These are phyloP conservation scores for Huntiella bhutanensis DNA, from an alignment of 2,329 filamentous ascomycete species.

Conservation along the genomic window DNA sequence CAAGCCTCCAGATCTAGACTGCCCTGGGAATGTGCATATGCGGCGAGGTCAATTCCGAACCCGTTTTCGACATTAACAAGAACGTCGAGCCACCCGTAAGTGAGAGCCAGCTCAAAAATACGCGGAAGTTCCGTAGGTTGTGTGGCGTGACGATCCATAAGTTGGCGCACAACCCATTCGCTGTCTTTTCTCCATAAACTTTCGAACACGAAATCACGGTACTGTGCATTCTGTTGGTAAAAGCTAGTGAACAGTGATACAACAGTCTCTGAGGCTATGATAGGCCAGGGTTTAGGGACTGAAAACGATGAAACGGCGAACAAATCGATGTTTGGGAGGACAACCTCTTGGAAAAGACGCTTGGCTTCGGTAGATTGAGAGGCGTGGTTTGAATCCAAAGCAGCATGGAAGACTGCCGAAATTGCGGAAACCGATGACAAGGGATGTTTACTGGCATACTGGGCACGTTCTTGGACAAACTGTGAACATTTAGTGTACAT, in stretches of 20 bases:
- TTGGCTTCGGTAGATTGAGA: conserved; percentile 45
- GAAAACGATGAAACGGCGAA: conserved; percentile 64
- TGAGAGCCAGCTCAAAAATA: conserved; percentile 45
- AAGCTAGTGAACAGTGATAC: conserved; percentile 69
- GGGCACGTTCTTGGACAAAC: conserved; percentile 32
- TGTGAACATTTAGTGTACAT: conserved; percentile 32
- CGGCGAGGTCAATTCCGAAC: conserved; percentile 73
- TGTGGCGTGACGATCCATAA: conserved; percentile 65
- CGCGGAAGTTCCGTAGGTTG: conserved; percentile 34
- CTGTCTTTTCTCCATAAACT: conserved; percentile 83
- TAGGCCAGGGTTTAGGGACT: conserved; percentile 58
- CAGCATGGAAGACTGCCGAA: conserved; percentile 46
- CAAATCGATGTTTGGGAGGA: conserved; percentile 56
- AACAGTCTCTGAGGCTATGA: conserved; percentile 55
- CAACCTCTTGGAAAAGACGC: conserved; percentile 45
- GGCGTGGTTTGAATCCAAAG: conserved; percentile 39
- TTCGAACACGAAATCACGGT: conserved; percentile 77
- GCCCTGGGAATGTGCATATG: conserved; percentile 63
- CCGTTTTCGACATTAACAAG: conserved; percentile 62
- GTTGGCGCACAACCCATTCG: conserved; percentile 62
- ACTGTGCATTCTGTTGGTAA: conserved; percentile 54
- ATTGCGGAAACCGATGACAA: conserved; percentile 77
- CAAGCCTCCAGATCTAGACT: conserved; percentile 67
- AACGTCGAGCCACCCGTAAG: conserved; percentile 69
- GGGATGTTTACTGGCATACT: conserved; percentile 58